These are phyloP conservation scores for Leptographium radiaticola DNA, from an alignment of 2,329 filamentous ascomycete genomes.

Conservation along the genomic window DNA sequence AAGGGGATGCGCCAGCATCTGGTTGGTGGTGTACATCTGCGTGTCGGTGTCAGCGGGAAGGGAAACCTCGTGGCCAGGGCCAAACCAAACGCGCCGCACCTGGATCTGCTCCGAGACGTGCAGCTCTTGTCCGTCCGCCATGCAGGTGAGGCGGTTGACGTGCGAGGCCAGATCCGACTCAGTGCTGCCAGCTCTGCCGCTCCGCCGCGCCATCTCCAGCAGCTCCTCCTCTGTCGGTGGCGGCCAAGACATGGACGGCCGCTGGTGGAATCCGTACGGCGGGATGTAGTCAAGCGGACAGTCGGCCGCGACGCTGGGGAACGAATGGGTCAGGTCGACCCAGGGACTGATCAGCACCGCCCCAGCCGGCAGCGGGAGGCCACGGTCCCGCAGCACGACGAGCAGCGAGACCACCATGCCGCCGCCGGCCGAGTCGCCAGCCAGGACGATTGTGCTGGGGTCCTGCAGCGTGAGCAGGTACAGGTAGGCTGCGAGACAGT, in stretches of 20 bases:
- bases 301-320: conserved; percentile 70
- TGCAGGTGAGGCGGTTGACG: conserved; percentile 11
- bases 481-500: conserved; percentile 80
- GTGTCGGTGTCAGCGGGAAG: neutral
- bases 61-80: neutral
- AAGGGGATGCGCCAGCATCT: conserved; percentile 71
- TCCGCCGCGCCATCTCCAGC: conserved; percentile 35
- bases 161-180: neutral
- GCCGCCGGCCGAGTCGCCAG: conserved; percentile 85
- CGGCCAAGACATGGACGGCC: conserved; percentile 83
- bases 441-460: conserved; percentile 70
- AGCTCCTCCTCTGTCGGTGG: conserved; percentile 73
- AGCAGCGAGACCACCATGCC: conserved; percentile 78
- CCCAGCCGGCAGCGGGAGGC: conserved; percentile 73
- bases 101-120: conserved; percentile 87
- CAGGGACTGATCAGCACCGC: conserved; percentile 87
- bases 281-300: conserved; percentile 80
- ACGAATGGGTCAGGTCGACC: conserved; percentile 92
- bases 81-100: conserved; percentile 26
- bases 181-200: conserved; percentile 22
- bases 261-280: conserved; percentile 74
- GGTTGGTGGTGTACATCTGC: conserved; percentile 63
- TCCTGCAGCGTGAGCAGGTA: conserved; percentile 66
- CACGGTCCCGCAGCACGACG: conserved; percentile 69
- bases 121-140: conserved; percentile 46